Conservation (phyloP, 2,329 filamentous ascomycete species). For the Trichoderma harzianum region DNA sequence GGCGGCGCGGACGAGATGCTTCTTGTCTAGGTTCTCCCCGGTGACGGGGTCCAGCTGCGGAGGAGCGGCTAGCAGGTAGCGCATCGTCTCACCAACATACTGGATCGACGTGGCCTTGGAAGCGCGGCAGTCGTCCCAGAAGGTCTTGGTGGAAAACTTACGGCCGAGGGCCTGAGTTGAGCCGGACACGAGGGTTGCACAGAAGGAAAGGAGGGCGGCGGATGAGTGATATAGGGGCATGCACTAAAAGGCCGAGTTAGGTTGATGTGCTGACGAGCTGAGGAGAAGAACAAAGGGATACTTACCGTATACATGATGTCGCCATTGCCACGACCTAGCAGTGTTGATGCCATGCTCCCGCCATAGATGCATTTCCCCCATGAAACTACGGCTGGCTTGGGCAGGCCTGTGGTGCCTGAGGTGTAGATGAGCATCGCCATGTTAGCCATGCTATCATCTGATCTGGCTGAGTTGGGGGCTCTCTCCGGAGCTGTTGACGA, state of each 20-base stretch:
- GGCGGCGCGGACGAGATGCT: constrained; percentile 69
- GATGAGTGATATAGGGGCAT: constrained; percentile 91
- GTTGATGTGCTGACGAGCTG: background rate
- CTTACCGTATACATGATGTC: constrained; percentile 75
- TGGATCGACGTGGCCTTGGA: constrained; percentile 73
- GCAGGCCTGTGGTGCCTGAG: constrained; percentile 79
- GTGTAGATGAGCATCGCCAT: constrained; percentile 79
- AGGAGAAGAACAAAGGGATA: background rate
- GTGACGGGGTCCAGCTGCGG: constrained; percentile 59
- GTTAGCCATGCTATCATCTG: constrained; percentile 47
- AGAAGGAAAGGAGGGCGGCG: constrained; percentile 66
- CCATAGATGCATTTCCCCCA: constrained; percentile 63
- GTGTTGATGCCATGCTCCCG: constrained; percentile 35
- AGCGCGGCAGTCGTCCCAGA: constrained; percentile 73
- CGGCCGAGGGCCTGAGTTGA: constrained; percentile 68
- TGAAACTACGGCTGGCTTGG: constrained; percentile 74
- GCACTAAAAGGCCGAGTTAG: constrained; percentile 45
- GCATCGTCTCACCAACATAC: constrained; percentile 84
- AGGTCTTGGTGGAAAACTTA: constrained; percentile 73
- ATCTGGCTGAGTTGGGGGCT: constrained; percentile 55
- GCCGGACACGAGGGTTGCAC: constrained; percentile 56
- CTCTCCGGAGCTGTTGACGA: constrained; percentile 50
- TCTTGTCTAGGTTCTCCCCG: constrained; percentile 65
- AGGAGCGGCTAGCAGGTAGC: constrained; percentile 71
- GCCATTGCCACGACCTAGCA: constrained; percentile 54